Evolutionary conservation across 371 early-diverging fungal genomes (phyloP).

Genomic region (Apophysomyces elegans): DNA sequence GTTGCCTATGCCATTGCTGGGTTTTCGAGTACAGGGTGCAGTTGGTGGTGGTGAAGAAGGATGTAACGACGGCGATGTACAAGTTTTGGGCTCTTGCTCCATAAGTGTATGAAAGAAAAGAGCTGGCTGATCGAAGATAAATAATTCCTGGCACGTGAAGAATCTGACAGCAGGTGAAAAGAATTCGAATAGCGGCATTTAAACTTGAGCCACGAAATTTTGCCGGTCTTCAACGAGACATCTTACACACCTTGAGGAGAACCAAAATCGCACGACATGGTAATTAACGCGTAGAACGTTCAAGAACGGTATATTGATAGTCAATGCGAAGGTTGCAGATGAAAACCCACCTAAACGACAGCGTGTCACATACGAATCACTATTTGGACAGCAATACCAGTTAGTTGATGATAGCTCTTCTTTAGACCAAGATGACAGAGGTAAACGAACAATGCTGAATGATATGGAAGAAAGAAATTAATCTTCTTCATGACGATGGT

Average conservation of each 20-base stretch:
- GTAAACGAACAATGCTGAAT: neutral
- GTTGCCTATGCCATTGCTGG: conserved; percentile 10
- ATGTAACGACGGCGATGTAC: neutral
- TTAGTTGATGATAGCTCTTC: neutral
- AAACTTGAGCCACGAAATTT: too few species aligned
- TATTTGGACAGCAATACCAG: neutral
- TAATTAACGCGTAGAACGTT: neutral
- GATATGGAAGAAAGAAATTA: neutral
- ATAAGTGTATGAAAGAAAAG: too few species aligned
- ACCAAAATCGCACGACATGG: neutral
- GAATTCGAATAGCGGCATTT: too few species aligned
- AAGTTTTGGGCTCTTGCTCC: neutral
- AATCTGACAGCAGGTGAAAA: too few species aligned
- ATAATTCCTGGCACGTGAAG: too few species aligned
- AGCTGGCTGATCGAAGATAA: too few species aligned
- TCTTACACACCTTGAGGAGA: too few species aligned
- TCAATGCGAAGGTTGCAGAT: neutral
- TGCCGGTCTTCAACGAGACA: too few species aligned
- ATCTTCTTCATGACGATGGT: neutral
- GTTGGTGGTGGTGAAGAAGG: neutral
- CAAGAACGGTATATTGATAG: neutral
- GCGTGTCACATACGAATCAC: conserved; percentile 5
- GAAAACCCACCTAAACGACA: neutral
- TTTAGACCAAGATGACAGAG: neutral
- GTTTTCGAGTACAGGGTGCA: neutral